Conservation (phyloP, 2,329 filamentous ascomycete species). For the Claviceps fusiformis region DNA sequence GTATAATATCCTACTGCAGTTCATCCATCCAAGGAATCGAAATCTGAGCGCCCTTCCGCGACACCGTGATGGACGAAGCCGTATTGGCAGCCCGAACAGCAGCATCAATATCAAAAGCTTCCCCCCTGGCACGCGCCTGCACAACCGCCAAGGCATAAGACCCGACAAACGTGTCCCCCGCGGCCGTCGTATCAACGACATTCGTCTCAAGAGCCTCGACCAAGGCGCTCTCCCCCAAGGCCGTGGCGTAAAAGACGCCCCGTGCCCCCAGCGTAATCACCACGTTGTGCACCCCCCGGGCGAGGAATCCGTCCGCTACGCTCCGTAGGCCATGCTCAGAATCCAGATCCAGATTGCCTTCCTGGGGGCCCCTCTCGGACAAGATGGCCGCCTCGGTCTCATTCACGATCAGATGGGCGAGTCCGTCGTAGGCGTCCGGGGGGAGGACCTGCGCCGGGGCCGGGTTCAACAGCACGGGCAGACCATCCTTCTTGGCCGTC, state of each 20-base stretch:
- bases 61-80: conserved; percentile 28
- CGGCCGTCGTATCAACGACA: conserved; percentile 87
- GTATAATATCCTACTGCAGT: conserved; percentile 14
- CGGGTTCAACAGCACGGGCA: conserved; percentile 70
- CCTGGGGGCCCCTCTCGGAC: conserved; percentile 29
- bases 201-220: conserved; percentile 53
- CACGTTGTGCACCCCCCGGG: conserved; percentile 58
- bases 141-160: conserved; percentile 68
- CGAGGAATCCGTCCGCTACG: conserved; percentile 48
- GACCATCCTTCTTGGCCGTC: conserved; percentile 30
- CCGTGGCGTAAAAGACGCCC: conserved; percentile 56
- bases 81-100: conserved; percentile 41
- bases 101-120: conserved; percentile 38
- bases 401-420: conserved; percentile 77
- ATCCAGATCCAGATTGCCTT: conserved; percentile 33
- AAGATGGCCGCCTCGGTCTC: conserved; percentile 77
- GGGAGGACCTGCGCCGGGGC: conserved; percentile 63
- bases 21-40: conserved; percentile 33
- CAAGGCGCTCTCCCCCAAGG: conserved; percentile 27
- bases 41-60: conserved; percentile 27
- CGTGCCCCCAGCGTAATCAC: conserved; percentile 74
- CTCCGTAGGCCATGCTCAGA: conserved; percentile 27
- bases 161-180: conserved; percentile 89
- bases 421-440: conserved; percentile 45
- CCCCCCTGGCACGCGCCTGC: conserved; percentile 17